phyloP scores from a whole-genome alignment of 2,329 filamentous ascomycete species.

The Calonectria multiphialidica region DNA sequence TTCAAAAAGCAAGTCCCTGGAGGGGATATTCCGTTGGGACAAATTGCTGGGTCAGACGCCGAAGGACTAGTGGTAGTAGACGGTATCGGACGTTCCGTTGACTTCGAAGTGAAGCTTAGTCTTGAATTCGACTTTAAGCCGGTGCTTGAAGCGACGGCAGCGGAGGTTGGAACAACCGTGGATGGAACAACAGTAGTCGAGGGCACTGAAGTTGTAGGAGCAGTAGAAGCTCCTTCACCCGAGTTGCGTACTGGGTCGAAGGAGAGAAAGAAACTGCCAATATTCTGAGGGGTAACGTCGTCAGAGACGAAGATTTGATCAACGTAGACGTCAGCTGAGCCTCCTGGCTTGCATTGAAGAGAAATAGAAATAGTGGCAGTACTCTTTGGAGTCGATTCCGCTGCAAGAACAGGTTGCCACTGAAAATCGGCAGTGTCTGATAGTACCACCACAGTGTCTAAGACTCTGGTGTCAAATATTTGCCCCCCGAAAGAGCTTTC shows the following conservation, averaged over 20 bases:
- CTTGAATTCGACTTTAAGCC: background rate
- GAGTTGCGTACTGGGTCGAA: background rate
- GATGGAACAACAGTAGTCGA: background rate
- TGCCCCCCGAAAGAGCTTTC: background rate
- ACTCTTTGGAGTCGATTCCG: background rate
- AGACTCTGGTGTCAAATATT: background rate
- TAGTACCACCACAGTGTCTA: background rate
- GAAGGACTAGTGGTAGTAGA: background rate
- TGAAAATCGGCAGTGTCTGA: background rate
- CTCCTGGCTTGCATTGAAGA: conserved; percentile 22
- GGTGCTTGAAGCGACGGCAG: background rate
- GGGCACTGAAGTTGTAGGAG: background rate
- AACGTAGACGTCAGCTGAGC: conserved; percentile 15
- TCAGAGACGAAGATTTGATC: conserved; percentile 38
- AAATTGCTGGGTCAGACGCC: background rate
- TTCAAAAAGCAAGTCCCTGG: background rate
- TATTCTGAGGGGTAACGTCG: conserved; percentile 35
- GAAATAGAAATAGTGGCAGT: conserved; percentile 16
- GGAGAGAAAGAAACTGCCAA: conserved; percentile 24
- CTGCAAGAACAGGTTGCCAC: conserved; percentile 13
- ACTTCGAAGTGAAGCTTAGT: background rate
- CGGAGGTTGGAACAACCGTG: background rate
- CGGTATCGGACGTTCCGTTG: background rate
- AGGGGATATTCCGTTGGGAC: background rate
- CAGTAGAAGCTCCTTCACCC: background rate